Evolutionary conservation across 129 eudicot species (phyloP).

Genomic region (Artemisia tridentata): DNA sequence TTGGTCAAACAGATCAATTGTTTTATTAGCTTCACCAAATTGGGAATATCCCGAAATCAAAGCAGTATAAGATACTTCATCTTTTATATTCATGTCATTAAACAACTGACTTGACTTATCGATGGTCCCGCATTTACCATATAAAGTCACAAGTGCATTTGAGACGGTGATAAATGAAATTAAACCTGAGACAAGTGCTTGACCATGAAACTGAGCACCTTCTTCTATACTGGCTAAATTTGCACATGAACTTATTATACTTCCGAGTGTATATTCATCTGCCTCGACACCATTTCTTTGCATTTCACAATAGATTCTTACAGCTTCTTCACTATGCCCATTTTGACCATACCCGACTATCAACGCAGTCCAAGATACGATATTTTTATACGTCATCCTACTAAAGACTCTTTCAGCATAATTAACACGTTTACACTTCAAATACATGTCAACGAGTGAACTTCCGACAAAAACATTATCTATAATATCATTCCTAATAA

Average conservation of each 20-base stretch:
- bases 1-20: constrained; percentile 60
- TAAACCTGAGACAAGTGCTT: constrained; percentile 72
- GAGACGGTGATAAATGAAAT: constrained; percentile 69
- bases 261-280: constrained; percentile 78
- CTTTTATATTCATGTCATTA: constrained; percentile 58
- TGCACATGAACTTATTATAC: constrained; percentile 88
- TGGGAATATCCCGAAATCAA: constrained; percentile 77
- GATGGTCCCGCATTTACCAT: constrained; percentile 82
- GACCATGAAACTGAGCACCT: constrained; percentile 85
- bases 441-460: constrained; percentile 86
- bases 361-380: constrained; percentile 92
- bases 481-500: constrained; percentile 44
- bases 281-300: constrained; percentile 61
- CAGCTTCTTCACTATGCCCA: constrained; percentile 83
- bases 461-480: constrained; percentile 78
- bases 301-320: constrained; percentile 57
- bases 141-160: constrained; percentile 77
- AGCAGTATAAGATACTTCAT: constrained; percentile 88
- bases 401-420: constrained; percentile 69
- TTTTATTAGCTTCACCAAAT: constrained; percentile 81
- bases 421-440: constrained; percentile 58
- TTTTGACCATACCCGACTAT: constrained; percentile 86
- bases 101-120: constrained; percentile 66
- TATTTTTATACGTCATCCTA: constrained; percentile 60
- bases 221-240: constrained; percentile 85